Evolutionary conservation across 345 rosid genomes (phyloP), one percentile per base, ranked within the genome.

Genomic region (Hevea brasiliensis): DNA sequence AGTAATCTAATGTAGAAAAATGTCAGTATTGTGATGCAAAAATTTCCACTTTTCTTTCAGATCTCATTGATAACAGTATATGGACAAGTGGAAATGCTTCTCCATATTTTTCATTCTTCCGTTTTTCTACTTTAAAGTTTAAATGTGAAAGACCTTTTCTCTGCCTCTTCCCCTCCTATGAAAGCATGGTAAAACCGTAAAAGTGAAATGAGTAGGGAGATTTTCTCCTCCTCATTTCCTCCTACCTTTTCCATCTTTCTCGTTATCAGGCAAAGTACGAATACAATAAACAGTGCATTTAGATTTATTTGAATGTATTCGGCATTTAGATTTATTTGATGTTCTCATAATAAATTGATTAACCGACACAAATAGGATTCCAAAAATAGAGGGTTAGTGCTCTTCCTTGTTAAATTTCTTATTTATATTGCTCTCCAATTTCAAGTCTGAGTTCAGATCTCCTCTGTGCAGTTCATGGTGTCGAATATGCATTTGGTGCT

Each of bases 401-500:
- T n/a, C n/a, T n/a, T n/a, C 55, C 27, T 1, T 0, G 18, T 41
- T 3, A 3, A 5, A 42, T 40, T 56, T 67, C 23, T 29, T 47
- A 63, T 47, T 61, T 40, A 32, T 41, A 40, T 44, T 26, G 24
- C 51, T 58, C n/a, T 53, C 53, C 54, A 13, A 60, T 68, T 67
- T 65, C 55, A 50, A 64, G 32, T 32, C 37, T 8, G 20, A 54
- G 65, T 61, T 24, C 18, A 42, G 48, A 17, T n/a, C 64, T 59
- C 73, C 53, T 65, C 50, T 56, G 23, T 63, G 65, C 72, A 79
- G 81, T 79, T 54, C 74, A 79, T 74, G 81, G 81, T 12, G 70
- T 68, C 27, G 81, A 79, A 70, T 79, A 79, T 64, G 81, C 78
- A 21, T 79, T 79, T 69, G 81, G 81, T 35, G 81, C 81, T 24